Evolutionary conservation across 2,329 filamentous ascomycete genomes (phyloP).

Genomic region (Cadophora gregata): DNA sequence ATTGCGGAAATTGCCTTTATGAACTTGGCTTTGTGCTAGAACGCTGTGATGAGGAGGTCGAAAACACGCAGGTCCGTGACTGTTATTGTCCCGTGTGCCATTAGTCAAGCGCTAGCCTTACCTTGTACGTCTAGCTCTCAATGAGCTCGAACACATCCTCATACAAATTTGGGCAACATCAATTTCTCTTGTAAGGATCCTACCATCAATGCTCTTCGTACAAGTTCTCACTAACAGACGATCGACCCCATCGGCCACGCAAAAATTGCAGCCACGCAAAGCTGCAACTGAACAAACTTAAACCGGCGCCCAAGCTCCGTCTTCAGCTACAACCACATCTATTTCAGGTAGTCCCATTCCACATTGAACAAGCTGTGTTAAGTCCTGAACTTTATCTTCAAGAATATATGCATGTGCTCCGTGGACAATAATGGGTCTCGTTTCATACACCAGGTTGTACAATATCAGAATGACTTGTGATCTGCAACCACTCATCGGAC

Average conservation of each 20-base stretch:
- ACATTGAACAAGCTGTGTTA: neutral
- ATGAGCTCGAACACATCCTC: no score
- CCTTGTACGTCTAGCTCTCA: no score
- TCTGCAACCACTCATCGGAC: neutral
- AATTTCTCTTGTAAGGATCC: no score
- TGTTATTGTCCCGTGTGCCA: no score
- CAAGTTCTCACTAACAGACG: neutral
- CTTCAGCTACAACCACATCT: neutral
- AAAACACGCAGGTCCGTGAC: no score
- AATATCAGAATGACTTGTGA: neutral
- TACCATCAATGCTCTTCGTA: neutral
- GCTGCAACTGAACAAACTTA: neutral
- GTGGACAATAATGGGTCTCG: neutral
- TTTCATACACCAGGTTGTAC: neutral
- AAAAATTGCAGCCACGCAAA: neutral
- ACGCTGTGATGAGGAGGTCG: neutral
- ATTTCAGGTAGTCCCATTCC: neutral
- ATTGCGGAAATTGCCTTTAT: neutral
- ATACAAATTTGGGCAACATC: neutral
- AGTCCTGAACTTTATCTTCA: neutral
- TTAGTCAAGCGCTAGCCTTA: no score
- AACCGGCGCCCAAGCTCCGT: neutral
- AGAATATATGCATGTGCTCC: neutral
- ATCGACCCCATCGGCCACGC: neutral
- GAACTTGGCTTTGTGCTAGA: neutral